phyloP scores from a whole-genome alignment of 768 basidiomycete genomes.

The Royoungia palumana region DNA sequence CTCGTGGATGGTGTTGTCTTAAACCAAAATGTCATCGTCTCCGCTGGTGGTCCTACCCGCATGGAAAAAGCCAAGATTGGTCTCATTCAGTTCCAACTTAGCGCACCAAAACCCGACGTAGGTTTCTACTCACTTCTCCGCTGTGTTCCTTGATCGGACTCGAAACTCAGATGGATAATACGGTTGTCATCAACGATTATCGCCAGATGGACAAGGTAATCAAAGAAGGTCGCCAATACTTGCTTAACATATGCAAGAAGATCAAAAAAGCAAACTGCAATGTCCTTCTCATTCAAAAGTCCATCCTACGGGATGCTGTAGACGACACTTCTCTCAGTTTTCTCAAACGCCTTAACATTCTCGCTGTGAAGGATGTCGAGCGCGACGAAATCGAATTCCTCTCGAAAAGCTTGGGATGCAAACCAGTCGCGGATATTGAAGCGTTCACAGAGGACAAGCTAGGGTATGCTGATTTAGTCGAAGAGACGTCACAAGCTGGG shows the following conservation, averaged over 20 bases:
- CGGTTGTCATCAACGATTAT: conserved; percentile 98
- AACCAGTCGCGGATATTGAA: conserved; percentile 96
- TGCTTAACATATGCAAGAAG: conserved; percentile 97
- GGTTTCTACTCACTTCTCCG: conserved; percentile 24
- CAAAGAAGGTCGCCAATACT: conserved; percentile 97
- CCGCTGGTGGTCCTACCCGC: conserved; percentile 89
- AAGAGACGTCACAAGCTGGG: conserved; percentile 77
- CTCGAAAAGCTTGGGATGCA: conserved; percentile 90
- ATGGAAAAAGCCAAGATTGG: conserved; percentile 99
- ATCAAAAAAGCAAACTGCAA: conserved; percentile 99
- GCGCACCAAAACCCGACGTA: conserved; percentile 96
- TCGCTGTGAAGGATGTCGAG: conserved; percentile 96
- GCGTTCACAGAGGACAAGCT: conserved; percentile 98
- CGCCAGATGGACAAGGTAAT: conserved; percentile 99
- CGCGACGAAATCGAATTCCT: conserved; percentile 99
- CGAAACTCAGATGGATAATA: conserved; percentile 90
- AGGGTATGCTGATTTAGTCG: conserved; percentile 92
- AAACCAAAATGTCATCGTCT: conserved; percentile 88
- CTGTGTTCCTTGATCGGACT: neutral
- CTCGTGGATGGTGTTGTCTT: conserved; percentile 96
- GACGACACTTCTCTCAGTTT: conserved; percentile 97
- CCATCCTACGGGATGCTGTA: conserved; percentile 98
- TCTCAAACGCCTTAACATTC: conserved; percentile 93
- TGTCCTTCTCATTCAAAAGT: conserved; percentile 98
- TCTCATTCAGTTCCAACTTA: conserved; percentile 97